phyloP scores from a whole-genome alignment of 176 grass and related monocot species.

The Guadua angustifolia region DNA sequence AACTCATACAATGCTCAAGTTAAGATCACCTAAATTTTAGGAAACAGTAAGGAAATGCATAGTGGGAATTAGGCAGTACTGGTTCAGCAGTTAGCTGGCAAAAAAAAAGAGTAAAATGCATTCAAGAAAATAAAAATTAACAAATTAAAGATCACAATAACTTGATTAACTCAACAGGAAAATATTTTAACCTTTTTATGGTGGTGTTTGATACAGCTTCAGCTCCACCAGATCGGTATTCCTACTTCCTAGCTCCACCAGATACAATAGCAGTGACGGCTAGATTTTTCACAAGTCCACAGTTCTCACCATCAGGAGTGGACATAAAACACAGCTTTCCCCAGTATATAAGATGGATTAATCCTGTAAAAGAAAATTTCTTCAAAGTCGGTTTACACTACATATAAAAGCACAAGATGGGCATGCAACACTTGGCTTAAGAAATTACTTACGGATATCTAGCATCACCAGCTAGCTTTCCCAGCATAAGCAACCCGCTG shows the following conservation, averaged over 20 bases:
- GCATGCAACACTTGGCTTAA: slow-evolving; percentile 27
- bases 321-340: slow-evolving; percentile 94
- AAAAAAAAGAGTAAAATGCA: background rate
- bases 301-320: slow-evolving; percentile 95
- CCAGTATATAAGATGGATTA: slow-evolving; percentile 96
- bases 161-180: slow-evolving; percentile 23
- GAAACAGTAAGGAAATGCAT: background rate
- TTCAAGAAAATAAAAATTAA: background rate
- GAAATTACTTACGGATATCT: slow-evolving; percentile 91
- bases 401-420: slow-evolving; percentile 11
- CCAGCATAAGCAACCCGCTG: slow-evolving; percentile 95
- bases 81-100: background rate
- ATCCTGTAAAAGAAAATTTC: slow-evolving; percentile 60
- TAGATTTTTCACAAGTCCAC: slow-evolving; percentile 94
- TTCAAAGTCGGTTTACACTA: slow-evolving; percentile 23
- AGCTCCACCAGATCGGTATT: too few relatives aligned
- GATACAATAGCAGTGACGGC: slow-evolving; percentile 77
- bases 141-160: slow-evolving; percentile 17
- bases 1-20: background rate
- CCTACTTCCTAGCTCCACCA: too few relatives aligned
- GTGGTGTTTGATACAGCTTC: too few relatives aligned
- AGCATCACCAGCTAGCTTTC: slow-evolving; percentile 92
- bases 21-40: slow-evolving; percentile 25
- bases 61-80: background rate
- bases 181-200: background rate